A percentile compares a stretch with the other conserved stretches of the same genome.
phyloP scores from a whole-genome alignment of 495 filamentous ascomycete species.

The Podospora pseudocomata region DNA sequence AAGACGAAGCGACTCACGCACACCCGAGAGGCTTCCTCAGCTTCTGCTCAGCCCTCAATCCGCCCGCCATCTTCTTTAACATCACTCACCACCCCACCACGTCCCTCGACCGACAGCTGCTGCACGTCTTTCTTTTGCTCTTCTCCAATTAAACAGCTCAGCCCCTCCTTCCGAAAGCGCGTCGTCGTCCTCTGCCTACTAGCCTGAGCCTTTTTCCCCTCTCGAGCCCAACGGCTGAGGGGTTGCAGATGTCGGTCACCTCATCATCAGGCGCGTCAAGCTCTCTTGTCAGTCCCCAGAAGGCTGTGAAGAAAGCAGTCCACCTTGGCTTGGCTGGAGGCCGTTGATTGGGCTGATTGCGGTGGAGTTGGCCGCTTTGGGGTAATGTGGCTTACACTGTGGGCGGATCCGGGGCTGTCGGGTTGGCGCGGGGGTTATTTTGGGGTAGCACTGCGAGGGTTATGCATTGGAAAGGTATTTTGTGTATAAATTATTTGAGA shows the following conservation, averaged over 20 bases:
- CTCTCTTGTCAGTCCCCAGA: not conserved
- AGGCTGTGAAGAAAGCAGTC: not conserved
- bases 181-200: not conserved
- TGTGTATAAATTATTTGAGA: too few species aligned
- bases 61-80: too few species aligned
- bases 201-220: not conserved
- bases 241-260: not conserved
- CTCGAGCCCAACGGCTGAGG: not conserved
- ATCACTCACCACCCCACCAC: too few species aligned
- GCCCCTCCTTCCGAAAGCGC: not conserved
- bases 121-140: too few species aligned
- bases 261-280: not conserved
- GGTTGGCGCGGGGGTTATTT: not conserved
- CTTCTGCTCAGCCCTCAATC: too few species aligned
- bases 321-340: not conserved
- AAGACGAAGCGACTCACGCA: too few species aligned
- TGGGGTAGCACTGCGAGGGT: not conserved
- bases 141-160: not conserved
- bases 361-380: not conserved
- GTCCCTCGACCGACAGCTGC: not conserved
- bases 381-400: not conserved
- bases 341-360: not conserved
- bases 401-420: not conserved
- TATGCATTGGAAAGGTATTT: not conserved
- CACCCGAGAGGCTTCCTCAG: too few species aligned